Evolutionary conservation across 83 land plant genomes (phyloP).

Genomic region (Larix sibirica): DNA sequence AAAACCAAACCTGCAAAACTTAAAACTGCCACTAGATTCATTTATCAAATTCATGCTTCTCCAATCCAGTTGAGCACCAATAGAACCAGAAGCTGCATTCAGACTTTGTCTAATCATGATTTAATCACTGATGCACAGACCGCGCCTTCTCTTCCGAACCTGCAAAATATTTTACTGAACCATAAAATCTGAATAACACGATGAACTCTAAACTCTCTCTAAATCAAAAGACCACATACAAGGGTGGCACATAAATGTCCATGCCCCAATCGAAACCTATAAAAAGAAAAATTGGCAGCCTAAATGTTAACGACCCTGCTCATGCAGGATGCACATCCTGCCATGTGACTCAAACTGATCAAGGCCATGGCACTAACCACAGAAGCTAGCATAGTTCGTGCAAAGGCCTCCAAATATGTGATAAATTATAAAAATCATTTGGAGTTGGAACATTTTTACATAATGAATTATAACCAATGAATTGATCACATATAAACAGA

Average conservation of each 20-base stretch:
- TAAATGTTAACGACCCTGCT: not conserved
- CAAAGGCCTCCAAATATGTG: not conserved
- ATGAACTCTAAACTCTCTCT: not conserved
- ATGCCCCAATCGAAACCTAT: not conserved
- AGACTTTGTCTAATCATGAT: not conserved
- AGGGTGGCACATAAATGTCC: not conserved
- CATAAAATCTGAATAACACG: not conserved
- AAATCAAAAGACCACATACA: too few species aligned
- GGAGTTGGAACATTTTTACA: too few species aligned
- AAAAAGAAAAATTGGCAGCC: not conserved
- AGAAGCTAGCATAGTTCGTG: not conserved
- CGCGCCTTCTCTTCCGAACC: not conserved
- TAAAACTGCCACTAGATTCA: slow-evolving; percentile 9
- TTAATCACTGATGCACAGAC: not conserved
- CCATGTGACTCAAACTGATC: not conserved
- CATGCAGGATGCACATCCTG: not conserved
- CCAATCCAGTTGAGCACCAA: not conserved
- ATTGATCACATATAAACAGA: too few species aligned
- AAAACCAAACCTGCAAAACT: slow-evolving; percentile 10
- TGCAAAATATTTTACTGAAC: not conserved
- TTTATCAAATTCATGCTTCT: not conserved
- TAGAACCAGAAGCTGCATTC: slow-evolving; percentile 12
- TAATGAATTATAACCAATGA: too few species aligned
- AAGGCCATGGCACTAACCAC: not conserved
- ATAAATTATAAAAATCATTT: too few species aligned